Evolutionary conservation across 2,329 filamentous ascomycete genomes (phyloP).

Genomic region (Aspergillus phoenicis): DNA sequence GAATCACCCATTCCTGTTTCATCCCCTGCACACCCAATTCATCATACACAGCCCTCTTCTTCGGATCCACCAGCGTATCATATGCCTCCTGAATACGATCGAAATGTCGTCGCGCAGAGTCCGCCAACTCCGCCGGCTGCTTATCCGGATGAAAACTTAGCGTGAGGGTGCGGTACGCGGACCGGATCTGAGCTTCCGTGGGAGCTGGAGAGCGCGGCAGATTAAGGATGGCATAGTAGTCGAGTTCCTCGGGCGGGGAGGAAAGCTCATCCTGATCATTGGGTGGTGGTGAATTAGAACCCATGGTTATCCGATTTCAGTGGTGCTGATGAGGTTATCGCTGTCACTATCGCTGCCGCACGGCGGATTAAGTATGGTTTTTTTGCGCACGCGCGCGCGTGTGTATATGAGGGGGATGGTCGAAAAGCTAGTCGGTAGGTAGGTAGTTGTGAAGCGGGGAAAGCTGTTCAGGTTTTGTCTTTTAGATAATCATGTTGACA

Average conservation of each 20-base stretch:
- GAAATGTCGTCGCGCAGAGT: conserved; percentile 43
- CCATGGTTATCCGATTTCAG: not conserved
- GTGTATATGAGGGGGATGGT: not conserved
- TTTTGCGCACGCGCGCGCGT: not conserved
- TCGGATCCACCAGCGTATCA: conserved; percentile 44
- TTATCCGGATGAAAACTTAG: conserved; percentile 51
- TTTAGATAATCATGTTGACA: too few species aligned
- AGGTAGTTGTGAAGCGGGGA: too few species aligned
- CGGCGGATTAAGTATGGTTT: not conserved
- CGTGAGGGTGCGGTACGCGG: conserved; percentile 47
- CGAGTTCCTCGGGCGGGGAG: conserved; percentile 30
- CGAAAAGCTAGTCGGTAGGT: not conserved
- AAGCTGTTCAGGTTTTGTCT: too few species aligned
- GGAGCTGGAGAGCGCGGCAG: conserved; percentile 44
- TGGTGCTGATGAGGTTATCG: not conserved
- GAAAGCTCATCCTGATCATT: not conserved
- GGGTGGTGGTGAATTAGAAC: not conserved
- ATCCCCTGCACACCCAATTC: conserved; percentile 46
- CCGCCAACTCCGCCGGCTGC: conserved; percentile 42
- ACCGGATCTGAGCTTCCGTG: conserved; percentile 44
- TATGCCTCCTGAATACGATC: conserved; percentile 45
- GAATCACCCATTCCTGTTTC: conserved; percentile 38
- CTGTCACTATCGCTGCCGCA: not conserved
- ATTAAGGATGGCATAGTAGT: conserved; percentile 48
- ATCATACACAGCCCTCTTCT: conserved; percentile 49